These are phyloP conservation scores for Paramecium caudatum DNA, from an alignment of 73 alveolate species.

Conservation along the genomic window DNA sequence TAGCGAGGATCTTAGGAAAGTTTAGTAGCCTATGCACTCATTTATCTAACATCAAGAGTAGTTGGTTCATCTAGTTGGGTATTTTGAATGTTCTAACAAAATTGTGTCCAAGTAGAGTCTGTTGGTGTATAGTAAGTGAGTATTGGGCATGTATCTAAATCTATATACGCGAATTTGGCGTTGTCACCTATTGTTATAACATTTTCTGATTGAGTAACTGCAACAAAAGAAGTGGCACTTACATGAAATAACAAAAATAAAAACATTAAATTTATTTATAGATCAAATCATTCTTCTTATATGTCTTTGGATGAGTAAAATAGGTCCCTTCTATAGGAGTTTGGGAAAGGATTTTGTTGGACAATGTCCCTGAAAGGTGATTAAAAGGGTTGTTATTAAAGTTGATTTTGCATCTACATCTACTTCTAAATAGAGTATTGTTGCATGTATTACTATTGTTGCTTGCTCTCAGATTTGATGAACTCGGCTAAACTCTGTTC, in stretches of 20 bases:
- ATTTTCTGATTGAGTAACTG: neutral
- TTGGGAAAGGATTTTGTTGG: no score
- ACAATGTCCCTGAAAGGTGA: constrained; percentile 32
- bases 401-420: neutral
- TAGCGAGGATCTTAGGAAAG: neutral
- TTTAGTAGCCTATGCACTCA: neutral
- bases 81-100: neutral
- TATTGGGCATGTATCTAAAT: constrained; percentile 12
- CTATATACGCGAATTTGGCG: neutral
- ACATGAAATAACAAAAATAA: no score
- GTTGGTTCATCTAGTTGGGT: neutral
- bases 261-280: no score
- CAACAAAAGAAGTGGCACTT: no score
- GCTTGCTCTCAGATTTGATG: constrained; percentile 20
- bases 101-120: neutral
- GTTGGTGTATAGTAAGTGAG: neutral
- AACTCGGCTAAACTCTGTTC: constrained; percentile 1
- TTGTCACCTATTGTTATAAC: neutral
- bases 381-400: neutral
- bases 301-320: no score
- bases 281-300: no score
- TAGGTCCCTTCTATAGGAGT: no score
- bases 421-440: neutral
- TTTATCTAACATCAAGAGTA: neutral
- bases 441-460: constrained; percentile 1